phyloP scores from a whole-genome alignment of 306 rosid species.

The Mimosa bimucronata region DNA sequence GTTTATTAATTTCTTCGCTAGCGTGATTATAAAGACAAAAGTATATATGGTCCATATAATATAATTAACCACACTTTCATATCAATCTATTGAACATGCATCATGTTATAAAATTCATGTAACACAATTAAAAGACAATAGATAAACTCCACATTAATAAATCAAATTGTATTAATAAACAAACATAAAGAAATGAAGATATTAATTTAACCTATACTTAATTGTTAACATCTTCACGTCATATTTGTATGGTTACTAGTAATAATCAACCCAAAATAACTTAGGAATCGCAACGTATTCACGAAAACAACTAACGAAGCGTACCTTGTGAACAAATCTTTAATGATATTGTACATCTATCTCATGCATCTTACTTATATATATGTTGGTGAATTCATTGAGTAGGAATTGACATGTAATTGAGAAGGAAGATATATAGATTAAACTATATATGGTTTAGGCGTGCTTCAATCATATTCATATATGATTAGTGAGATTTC shows the following conservation, averaged over 20 bases:
- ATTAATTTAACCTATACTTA: neutral
- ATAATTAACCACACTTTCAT: neutral
- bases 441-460: neutral
- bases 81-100: neutral
- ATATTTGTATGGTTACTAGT: neutral
- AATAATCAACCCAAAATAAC: neutral
- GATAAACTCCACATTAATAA: neutral
- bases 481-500: neutral
- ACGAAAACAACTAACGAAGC: neutral
- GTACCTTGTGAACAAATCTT: neutral
- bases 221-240: neutral
- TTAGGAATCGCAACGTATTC: neutral
- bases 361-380: neutral
- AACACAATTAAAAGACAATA: neutral
- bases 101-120: neutral
- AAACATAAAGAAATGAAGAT: neutral
- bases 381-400: neutral
- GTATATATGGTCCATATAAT: neutral
- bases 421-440: neutral
- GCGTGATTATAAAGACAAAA: neutral
- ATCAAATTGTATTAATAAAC: neutral
- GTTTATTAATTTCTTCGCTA: neutral
- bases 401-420: conserved; percentile 13
- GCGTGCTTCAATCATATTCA: neutral
- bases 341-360: neutral